Base-by-base conservation (phyloP, 768 basidiomycete species). In the Gloeophyllum trabeum region DNA sequence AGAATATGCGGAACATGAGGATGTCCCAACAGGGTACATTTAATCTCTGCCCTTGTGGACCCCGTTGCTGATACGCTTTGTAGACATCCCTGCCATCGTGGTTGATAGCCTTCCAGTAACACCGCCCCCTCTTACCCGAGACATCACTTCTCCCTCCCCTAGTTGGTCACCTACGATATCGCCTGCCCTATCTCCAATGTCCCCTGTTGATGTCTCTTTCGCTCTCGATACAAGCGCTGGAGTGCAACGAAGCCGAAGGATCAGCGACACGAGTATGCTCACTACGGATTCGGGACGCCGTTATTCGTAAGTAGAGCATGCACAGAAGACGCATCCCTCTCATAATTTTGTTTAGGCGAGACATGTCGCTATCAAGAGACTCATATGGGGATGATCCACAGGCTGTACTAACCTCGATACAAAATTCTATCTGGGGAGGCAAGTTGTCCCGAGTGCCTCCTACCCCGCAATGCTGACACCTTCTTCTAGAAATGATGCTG, bases 381-480 rank as follows among this genome's bases (percentile, higher is more conserved):
- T 51, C 50, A 4, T 43, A 52, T 5, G 48, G 51, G 56, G 49
- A 63, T 60, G 58, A 62, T 57, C 18, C 70, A 64, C 43, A 48
- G 5, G 62, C 71, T 43, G 64, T 80, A 18, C 57, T 78, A 16
- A 66, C 69, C 16, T 71, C 79, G 7, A 71, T 81, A 61, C 70
- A 79, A 46, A 71, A 67, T 45, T 81, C 81, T n/a, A 65, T 75
- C 40, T 84, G 82, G 82, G 75, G 76, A 52, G 80, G 81, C 80
- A 51, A 51, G 79, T 60, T 3, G 5, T 40, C 24, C 14, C 6
- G 2, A 4, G 23, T 35, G 13, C 34, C 32, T 39, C 24, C 25
- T 32, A 35, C 22, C 18, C 5, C 16, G 24, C 30, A 4, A n/a
- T 13, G 7, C 18, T 45, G 24, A 46, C 20, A 2, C 10, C 6